Evolutionary conservation across 148 eudicot genomes (phyloP).

Genomic region (Fagopyrum homotropicum): DNA sequence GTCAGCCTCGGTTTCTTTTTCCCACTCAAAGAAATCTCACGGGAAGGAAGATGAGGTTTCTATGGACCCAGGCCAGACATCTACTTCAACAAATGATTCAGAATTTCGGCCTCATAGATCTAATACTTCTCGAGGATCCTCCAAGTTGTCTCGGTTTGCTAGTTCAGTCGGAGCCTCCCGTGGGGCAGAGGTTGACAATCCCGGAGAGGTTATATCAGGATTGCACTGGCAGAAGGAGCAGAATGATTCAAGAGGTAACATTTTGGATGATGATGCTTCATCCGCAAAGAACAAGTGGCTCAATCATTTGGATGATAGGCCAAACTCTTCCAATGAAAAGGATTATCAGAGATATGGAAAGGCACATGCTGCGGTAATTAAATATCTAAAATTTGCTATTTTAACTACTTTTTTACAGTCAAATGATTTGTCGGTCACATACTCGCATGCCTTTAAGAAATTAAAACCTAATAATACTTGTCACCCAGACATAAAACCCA

Average conservation of each 20-base stretch:
- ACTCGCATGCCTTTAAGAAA: no score
- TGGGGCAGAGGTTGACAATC: constrained; percentile 34
- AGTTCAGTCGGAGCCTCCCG: constrained; percentile 45
- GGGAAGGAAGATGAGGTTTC: constrained; percentile 20
- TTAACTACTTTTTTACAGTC: not conserved
- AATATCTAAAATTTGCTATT: not conserved
- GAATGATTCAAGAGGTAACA: constrained; percentile 21
- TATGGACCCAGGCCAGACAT: constrained; percentile 21
- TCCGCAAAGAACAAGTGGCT: constrained; percentile 29
- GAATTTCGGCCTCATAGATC: constrained; percentile 37
- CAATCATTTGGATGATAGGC: constrained; percentile 38
- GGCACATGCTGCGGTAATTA: constrained; percentile 24
- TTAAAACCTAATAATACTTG: no score
- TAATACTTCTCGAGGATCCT: constrained; percentile 28
- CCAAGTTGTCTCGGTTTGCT: constrained; percentile 46
- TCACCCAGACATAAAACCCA: no score
- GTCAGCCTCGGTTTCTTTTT: constrained; percentile 17
- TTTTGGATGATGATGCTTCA: constrained; percentile 28
- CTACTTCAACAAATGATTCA: constrained; percentile 24
- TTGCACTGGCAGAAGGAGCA: constrained; percentile 40
- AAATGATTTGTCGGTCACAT: not conserved
- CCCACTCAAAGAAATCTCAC: constrained; percentile 10
- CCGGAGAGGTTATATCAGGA: constrained; percentile 28
- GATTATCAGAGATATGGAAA: constrained; percentile 30
- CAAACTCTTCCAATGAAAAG: constrained; percentile 27